A percentile compares a stretch with the other conserved stretches of the same genome.
Conservation (phyloP, 78 protist genomes). For the Isochrysis galbana region DNA sequence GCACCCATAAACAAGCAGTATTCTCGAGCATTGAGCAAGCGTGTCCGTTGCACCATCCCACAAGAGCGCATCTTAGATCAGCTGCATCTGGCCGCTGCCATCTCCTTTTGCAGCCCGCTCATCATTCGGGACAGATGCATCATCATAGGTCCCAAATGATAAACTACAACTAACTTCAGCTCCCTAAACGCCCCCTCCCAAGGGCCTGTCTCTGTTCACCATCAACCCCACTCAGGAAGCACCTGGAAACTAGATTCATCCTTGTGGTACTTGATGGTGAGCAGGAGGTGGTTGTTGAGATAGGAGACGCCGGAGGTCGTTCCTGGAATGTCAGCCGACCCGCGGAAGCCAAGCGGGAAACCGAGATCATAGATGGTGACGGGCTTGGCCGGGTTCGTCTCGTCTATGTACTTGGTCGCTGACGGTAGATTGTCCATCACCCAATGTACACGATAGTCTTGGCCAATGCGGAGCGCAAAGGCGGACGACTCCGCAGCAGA, state of each 20-base stretch:
- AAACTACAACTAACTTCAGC: too few relatives aligned
- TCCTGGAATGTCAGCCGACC: slow-evolving; percentile 3
- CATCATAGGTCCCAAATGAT: too few relatives aligned
- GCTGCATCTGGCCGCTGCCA: too few relatives aligned
- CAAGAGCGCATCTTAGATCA: too few relatives aligned
- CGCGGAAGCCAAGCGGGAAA: slow-evolving; percentile 22
- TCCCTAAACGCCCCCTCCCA: too few relatives aligned
- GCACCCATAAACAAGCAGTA: too few relatives aligned
- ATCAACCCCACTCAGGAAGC: too few relatives aligned
- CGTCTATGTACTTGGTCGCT: slow-evolving; percentile 28
- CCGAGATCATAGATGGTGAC: neutral
- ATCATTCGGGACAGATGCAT: too few relatives aligned
- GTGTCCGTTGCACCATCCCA: too few relatives aligned
- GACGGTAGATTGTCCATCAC: slow-evolving; percentile 65
- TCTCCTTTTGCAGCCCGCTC: too few relatives aligned
- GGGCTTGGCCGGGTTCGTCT: neutral
- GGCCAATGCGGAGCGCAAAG: neutral
- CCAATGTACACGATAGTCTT: slow-evolving; percentile 54
- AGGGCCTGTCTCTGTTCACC: too few relatives aligned
- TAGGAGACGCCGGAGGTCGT: neutral
- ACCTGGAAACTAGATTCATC: neutral
- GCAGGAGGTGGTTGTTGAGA: slow-evolving; percentile 56
- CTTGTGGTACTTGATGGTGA: slow-evolving; percentile 51
- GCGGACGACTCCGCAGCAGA: neutral
- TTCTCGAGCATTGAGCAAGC: too few relatives aligned